phyloP scores from a whole-genome alignment of 352 stramenopile species.

The Globisporangium barbulae region DNA sequence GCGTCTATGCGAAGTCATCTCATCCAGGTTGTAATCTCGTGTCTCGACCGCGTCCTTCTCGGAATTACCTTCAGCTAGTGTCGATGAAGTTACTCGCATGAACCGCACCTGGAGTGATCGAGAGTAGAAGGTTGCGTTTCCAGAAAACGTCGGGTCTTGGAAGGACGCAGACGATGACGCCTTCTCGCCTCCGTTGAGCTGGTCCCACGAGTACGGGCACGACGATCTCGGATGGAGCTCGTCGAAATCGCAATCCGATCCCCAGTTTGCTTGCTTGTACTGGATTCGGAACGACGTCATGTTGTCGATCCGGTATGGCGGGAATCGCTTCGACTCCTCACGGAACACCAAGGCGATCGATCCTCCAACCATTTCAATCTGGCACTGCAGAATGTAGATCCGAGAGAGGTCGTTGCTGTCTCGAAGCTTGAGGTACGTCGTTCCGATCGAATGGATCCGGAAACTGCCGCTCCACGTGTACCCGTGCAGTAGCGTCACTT shows the following conservation, averaged over 20 bases:
- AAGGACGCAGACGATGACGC: conserved; percentile 49
- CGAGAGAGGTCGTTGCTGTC: conserved; percentile 58
- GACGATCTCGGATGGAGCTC: conserved; percentile 69
- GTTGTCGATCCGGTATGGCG: conserved; percentile 90
- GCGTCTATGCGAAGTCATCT: conserved; percentile 76
- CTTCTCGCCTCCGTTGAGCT: conserved; percentile 63
- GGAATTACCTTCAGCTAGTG: conserved; percentile 40
- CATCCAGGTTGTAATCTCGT: conserved; percentile 86
- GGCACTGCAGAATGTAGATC: conserved; percentile 88
- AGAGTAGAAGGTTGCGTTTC: conserved; percentile 49
- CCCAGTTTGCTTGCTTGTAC: conserved; percentile 82
- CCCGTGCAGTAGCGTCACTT: conserved; percentile 79
- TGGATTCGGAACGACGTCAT: conserved; percentile 89
- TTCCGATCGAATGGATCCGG: conserved; percentile 80
- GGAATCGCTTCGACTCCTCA: conserved; percentile 83
- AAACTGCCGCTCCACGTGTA: conserved; percentile 87
- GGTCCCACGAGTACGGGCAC: conserved; percentile 86
- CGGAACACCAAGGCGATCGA: conserved; percentile 84
- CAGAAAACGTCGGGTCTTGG: conserved; percentile 64
- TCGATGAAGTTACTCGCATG: conserved; percentile 84
- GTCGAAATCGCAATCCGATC: conserved; percentile 68
- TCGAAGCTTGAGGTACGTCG: conserved; percentile 84
- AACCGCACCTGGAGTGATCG: conserved; percentile 83
- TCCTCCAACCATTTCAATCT: conserved; percentile 83
- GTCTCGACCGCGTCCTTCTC: conserved; percentile 83